A percentile compares a stretch with the other conserved stretches of the same genome.
phyloP scores from a whole-genome alignment of 768 basidiomycete species.

The Scleroderma bovista region DNA sequence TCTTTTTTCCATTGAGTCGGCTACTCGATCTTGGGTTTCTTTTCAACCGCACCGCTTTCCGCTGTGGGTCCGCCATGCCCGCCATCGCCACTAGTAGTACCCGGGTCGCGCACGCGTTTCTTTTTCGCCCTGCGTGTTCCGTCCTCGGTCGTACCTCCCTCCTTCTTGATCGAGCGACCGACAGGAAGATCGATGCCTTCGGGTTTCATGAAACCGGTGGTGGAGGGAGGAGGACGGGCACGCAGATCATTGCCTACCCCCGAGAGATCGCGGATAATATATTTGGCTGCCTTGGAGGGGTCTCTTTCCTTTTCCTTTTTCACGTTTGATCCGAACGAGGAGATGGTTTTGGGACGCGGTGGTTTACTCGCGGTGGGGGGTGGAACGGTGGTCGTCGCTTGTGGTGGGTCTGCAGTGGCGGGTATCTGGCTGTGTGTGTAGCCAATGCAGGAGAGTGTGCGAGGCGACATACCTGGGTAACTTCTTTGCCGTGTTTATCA shows the following conservation, averaged over 20 bases:
- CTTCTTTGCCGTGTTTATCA: constrained; percentile 44
- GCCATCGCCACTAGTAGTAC: not conserved
- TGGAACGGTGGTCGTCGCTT: not conserved
- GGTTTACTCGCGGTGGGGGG: not conserved
- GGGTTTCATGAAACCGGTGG: constrained; percentile 15
- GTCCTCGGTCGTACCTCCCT: not conserved
- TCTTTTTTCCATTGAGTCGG: too few species aligned
- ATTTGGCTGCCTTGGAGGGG: constrained; percentile 36
- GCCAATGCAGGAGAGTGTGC: not conserved
- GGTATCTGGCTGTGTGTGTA: not conserved
- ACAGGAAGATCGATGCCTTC: constrained; percentile 17
- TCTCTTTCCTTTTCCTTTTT: constrained; percentile 8
- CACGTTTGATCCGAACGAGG: constrained; percentile 6
- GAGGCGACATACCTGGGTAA: constrained; percentile 23
- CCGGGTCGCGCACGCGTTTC: not conserved
- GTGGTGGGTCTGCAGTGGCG: not conserved
- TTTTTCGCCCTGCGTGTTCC: not conserved
- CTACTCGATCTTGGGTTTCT: not conserved
- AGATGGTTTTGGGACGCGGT: constrained; percentile 18
- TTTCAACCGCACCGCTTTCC: too few species aligned
- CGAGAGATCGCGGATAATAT: constrained; percentile 41
- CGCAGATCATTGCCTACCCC: constrained; percentile 49
- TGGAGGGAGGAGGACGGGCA: constrained; percentile 15
- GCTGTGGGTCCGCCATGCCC: not conserved
- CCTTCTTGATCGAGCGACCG: constrained; percentile 4